Base-by-base conservation (phyloP, 768 basidiomycete species). In the Pisolithus microcarpus region DNA sequence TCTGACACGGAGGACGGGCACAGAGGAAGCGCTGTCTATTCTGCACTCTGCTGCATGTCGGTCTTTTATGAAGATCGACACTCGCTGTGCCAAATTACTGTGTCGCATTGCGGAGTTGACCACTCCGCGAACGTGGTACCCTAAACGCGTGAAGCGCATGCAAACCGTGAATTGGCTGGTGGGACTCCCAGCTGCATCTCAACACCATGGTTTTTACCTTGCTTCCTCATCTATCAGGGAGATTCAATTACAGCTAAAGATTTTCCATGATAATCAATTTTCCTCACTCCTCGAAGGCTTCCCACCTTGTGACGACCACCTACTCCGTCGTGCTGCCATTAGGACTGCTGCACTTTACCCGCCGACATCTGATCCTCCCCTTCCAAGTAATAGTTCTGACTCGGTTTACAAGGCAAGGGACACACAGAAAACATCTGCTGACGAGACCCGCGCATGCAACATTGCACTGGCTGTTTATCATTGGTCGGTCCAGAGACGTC, bases 1-100 rank as follows among this genome's bases (percentile, higher is more conserved):
- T 3, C 61, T 79, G n/a, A 74, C 71, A 0, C 55, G 56, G 15
- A 69, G 70, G 9, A 73, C 72, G 0, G 77, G 77, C 3, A 70
- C 70, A 1, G 69, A 74, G 36, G 68, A 77, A 44, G 76, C 76
- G 0, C 56, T 78, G 23, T 54, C 62, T 40, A 57, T 70, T 38
- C 60, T 79, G 21, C 52, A 54, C 8, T 74, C 73, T 0, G 70
- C 72, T 7, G 52, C 61, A 9, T 70, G 61, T 34, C 61, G 54
- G 38, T 75, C 77, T 0, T 75, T 79, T 50, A 67, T 72, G 61
- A 58, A 50, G 37, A 60, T 76, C 13, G 52, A 52, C 18, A 1
- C 30, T 6, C 54, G 58, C 2, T 70, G 75, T 16, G 43, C 59
- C 5, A 51, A 58, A 16, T 57, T 74, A 30, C 59, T 79, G 10